Evolutionary conservation across 2,329 filamentous ascomycete genomes (phyloP).

Genomic region (Mycosphaerella sp.): DNA sequence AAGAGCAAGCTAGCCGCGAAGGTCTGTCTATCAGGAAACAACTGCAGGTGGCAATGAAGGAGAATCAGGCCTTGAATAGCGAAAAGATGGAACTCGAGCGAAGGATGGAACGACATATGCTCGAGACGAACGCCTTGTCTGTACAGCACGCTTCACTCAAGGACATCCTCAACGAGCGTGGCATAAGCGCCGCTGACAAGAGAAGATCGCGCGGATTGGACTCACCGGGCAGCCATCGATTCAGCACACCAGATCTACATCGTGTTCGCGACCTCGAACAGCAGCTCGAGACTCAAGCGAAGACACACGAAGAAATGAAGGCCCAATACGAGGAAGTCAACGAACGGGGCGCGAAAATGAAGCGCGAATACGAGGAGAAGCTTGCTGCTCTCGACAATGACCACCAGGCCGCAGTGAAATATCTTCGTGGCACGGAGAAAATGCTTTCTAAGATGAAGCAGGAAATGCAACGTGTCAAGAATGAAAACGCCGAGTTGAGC

Average conservation of each 20-base stretch:
- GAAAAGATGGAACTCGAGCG: conserved; percentile 77
- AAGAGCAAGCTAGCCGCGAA: conserved; percentile 93
- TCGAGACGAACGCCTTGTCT: conserved; percentile 87
- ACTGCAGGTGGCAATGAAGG: conserved; percentile 74
- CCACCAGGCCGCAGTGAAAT: conserved; percentile 95
- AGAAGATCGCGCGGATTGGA: conserved; percentile 66
- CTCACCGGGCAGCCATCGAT: conserved; percentile 60
- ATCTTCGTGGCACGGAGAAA: conserved; percentile 97
- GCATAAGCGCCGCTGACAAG: conserved; percentile 69
- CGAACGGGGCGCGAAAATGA: conserved; percentile 76
- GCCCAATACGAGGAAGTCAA: conserved; percentile 70
- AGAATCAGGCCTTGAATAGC: conserved; percentile 73
- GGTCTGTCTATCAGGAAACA: conserved; percentile 85
- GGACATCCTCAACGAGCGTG: conserved; percentile 82
- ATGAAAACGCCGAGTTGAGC: conserved; percentile 75
- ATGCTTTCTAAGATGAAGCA: conserved; percentile 99
- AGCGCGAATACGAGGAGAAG: conserved; percentile 84
- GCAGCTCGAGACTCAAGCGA: conserved; percentile 69
- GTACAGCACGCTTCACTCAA: conserved; percentile 92
- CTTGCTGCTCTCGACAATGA: conserved; percentile 91
- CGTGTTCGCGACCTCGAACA: conserved; percentile 81
- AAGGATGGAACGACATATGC: conserved; percentile 75
- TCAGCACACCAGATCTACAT: conserved; percentile 69
- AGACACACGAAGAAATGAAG: conserved; percentile 81
- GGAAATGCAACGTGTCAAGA: conserved; percentile 87